Evolutionary conservation across 495 filamentous ascomycete genomes (phyloP).

Genomic region (Neurospora sp.): DNA sequence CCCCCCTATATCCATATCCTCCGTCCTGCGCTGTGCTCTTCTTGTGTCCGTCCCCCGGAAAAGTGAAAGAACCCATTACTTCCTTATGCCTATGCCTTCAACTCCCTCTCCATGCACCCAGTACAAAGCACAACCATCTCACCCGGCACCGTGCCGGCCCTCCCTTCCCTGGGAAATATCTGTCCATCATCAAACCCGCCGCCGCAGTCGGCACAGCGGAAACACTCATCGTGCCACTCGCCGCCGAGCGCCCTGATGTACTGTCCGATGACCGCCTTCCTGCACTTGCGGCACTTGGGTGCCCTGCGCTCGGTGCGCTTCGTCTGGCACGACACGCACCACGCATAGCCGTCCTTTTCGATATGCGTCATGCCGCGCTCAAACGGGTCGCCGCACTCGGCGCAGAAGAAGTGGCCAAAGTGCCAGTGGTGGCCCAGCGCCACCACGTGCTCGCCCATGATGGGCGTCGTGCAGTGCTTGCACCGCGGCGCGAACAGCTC

Average conservation of each 20-base stretch:
- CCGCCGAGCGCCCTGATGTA: slow-evolving; percentile 78
- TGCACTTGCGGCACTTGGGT: slow-evolving; percentile 79
- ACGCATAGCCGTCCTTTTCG: slow-evolving; percentile 97
- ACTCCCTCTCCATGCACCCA: slow-evolving; percentile 36
- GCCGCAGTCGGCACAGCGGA: slow-evolving; percentile 55
- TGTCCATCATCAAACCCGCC: slow-evolving; percentile 45
- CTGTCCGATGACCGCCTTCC: slow-evolving; percentile 72
- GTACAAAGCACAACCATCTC: slow-evolving; percentile 40
- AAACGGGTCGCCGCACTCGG: slow-evolving; percentile 96
- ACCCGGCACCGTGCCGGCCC: slow-evolving; percentile 23
- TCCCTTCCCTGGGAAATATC: slow-evolving; percentile 38
- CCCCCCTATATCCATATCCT: not conserved
- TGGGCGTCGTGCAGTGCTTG: slow-evolving; percentile 96
- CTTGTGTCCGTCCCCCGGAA: not conserved
- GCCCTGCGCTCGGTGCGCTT: slow-evolving; percentile 64
- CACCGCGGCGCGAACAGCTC: slow-evolving; percentile 88
- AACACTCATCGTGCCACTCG: slow-evolving; percentile 93
- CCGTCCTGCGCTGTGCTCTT: not conserved
- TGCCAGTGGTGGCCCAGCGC: slow-evolving; percentile 94
- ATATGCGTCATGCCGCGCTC: slow-evolving; percentile 75
- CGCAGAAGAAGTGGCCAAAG: slow-evolving; percentile 98
- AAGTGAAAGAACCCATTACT: not conserved
- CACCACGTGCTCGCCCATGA: slow-evolving; percentile 88
- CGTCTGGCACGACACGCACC: slow-evolving; percentile 90
- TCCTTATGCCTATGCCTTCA: slow-evolving; percentile 31